Percentiles rank a stretch among this genome's conserved stretches.
Conservation (phyloP, 306 rosid genomes). For the Lotus japonicus region DNA sequence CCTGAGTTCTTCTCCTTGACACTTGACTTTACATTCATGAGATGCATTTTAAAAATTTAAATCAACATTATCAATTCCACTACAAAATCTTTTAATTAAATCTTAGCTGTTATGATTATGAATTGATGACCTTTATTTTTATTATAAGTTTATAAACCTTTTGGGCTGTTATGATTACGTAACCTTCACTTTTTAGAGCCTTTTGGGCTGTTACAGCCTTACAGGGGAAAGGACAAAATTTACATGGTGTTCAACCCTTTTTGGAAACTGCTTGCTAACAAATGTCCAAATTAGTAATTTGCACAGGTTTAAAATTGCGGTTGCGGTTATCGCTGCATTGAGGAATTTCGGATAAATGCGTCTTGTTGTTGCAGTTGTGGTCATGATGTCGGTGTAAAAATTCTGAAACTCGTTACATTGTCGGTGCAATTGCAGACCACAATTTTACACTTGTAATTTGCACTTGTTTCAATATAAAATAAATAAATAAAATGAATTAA, state of each 20-base stretch:
- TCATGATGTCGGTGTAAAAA: no score
- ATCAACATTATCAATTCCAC: background rate
- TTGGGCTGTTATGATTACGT: background rate
- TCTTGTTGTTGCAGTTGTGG: no score
- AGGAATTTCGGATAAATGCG: no score
- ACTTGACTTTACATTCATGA: background rate
- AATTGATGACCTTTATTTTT: background rate
- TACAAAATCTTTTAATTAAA: background rate
- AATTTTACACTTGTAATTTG: background rate
- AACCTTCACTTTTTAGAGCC: background rate
- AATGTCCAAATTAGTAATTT: background rate
- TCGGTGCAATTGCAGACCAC: no score
- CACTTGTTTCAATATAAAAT: background rate
- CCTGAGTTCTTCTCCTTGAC: constrained; percentile 10
- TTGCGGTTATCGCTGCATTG: no score
- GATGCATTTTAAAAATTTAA: background rate
- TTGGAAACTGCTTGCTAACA: background rate
- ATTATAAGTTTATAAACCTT: background rate
- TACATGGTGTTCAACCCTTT: background rate
- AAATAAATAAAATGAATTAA: background rate
- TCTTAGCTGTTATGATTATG: constrained; percentile 5
- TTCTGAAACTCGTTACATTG: no score
- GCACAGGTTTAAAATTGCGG: no score
- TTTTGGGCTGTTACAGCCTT: background rate
- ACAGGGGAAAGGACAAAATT: background rate